Evolutionary conservation across 2,329 filamentous ascomycete genomes (phyloP), one percentile per base, ranked within the genome.

Genomic region (Beauveria asiatica): DNA sequence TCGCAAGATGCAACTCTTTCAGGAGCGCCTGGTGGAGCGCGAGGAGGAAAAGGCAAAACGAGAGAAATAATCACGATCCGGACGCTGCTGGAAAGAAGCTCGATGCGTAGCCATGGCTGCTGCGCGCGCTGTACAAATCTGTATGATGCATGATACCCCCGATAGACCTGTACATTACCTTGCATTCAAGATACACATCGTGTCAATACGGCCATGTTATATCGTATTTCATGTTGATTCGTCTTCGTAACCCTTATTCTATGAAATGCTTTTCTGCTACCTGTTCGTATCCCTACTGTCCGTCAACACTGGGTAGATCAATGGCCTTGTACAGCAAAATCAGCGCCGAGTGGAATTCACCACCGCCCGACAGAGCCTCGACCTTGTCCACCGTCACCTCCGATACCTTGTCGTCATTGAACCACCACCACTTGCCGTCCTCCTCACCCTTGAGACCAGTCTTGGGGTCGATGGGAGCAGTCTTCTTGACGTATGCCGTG

Each of bases 371-470:
- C 56, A 99, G 81, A 3, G 87, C 88, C 71, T 93, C 89, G 65
- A 99, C 95, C 79, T 96, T 94, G 68, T 97, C 93, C 27, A 84
- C 80, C 17, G 90, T 85, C 30, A 99, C 94, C 77, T 99, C 94
- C 16, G 88, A 86, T 39, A 99, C 94, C 78, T 92, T 95, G 71
- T 99, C 93, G 69, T 99, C 94, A 74, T 99, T 97, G 82, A 99
- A 99, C 93, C 94, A 99, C 93, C 94, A 99, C 94, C 94, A 99
- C 69, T 92, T 96, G 66, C 90, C 92, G 70, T 96, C 91, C 70
- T 96, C 91, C 69, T 89, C 85, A 58, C 83, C 85, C 68, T 84
- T 80, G 78, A 91, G 90, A 65, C 90, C 91, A 21, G 87, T 90
- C 69, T 86, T 84, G 17, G 87, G 80, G 67, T 95, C 89, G 61